Evolutionary conservation across 2,329 filamentous ascomycete genomes (phyloP), one percentile per base, ranked within the genome.

Genomic region (Cladophialophora exuberans): DNA sequence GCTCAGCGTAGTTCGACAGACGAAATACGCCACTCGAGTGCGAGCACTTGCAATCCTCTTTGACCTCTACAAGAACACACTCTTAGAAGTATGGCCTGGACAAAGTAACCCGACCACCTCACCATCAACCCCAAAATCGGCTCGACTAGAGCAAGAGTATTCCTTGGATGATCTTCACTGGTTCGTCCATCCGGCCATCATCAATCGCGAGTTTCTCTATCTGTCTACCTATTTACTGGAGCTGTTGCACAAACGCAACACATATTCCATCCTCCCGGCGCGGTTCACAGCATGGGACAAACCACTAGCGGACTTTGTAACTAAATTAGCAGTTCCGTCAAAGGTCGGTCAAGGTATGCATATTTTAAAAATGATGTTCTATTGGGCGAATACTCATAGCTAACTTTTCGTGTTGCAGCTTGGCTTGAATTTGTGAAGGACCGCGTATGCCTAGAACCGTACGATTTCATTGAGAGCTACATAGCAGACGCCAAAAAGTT

Each of bases 51-150:
- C 26, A 18, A 33, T 33, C 15, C 26, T 46, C 15, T 46, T 46
- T 25, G 26, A 46, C 43, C 13, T 30, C 26, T 46, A 46, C 25
- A 31, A 18, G 11, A 22, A 46, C 26, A 46, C 39, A 18, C 39
- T 42, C 11, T 23, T 42, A 23, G 39, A 42, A 6, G 11, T 42
- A n/a, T 42, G 39, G 39, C 39, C 23, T n/a, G 20, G 13, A n/a
- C 39, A 22, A 22, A 9, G 17, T 22, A 42, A 18, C 22, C 9
- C 39, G 9, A 22, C 13, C 39, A 42, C 13, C 7, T 42, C 13
- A 13, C 22, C 39, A 25, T n/a, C 22, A 23, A 23, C 18, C 9
- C 39, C 39, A 25, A 42, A 42, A 13, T 42, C 39, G 15, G 6
- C 39, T 5, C 18, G 39, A 26, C 39, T 42, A 6, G 22, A 42